These are phyloP conservation scores for Trypanosoma rangeli DNA, from an alignment of 208 protist species.

Conservation along the genomic window DNA sequence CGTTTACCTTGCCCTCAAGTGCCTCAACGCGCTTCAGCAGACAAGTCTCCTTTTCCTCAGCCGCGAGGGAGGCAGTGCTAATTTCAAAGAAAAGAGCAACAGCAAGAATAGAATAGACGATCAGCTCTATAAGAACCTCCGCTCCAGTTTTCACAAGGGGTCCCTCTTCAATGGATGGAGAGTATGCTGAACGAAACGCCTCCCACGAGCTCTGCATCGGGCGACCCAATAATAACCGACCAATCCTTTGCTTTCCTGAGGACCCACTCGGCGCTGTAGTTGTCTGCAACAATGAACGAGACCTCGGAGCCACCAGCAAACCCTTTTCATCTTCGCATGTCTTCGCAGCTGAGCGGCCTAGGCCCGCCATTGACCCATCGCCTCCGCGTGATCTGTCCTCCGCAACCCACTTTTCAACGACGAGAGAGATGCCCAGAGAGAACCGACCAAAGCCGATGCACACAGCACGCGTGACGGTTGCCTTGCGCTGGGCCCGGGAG, in stretches of 20 bases:
- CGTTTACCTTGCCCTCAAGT: constrained; percentile 80
- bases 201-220: constrained; percentile 72
- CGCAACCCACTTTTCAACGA: constrained; percentile 63
- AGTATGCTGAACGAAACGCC: constrained; percentile 73
- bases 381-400: constrained; percentile 36
- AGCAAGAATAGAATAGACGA: constrained; percentile 70
- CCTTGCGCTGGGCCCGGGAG: constrained; percentile 49
- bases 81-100: constrained; percentile 67
- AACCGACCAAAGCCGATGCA: constrained; percentile 80
- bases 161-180: constrained; percentile 67
- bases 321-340: neutral
- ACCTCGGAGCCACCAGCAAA: constrained; percentile 57
- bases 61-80: constrained; percentile 38
- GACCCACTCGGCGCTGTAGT: constrained; percentile 26
- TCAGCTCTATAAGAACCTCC: constrained; percentile 77
- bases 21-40: constrained; percentile 59
- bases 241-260: constrained; percentile 43
- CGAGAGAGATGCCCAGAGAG: constrained; percentile 68
- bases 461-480: constrained; percentile 51
- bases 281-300: constrained; percentile 60
- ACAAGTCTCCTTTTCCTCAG: constrained; percentile 59
- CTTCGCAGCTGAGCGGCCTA: neutral
- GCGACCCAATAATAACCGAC: constrained; percentile 45
- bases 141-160: constrained; percentile 71
- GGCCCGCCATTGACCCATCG: neutral